Base-by-base conservation (phyloP, 768 basidiomycete genomes). In the Neoboletus subvelutipes region DNA sequence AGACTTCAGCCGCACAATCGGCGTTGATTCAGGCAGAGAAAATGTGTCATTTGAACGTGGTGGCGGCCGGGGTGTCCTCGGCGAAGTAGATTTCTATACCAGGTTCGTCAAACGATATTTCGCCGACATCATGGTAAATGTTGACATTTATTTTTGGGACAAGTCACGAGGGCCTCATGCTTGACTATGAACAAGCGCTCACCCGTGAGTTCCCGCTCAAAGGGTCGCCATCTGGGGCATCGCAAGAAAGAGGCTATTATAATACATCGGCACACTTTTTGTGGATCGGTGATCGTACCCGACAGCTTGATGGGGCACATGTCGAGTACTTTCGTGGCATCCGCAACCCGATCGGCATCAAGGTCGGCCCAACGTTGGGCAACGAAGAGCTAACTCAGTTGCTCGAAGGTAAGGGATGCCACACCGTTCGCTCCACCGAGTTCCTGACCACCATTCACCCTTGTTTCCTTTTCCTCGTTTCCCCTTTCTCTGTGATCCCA, bases 201-300 rank as follows among this genome's bases (percentile, higher is more conserved):
- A 98, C 97, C 2, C 85, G 94, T 33, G 74, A 78, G 55, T 80
- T 87, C 55, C 74, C 85, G 6, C 48, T 80, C 0, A 78, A 75
- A 24, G 60, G 55, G 18, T 52, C 70, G 7, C 47, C 31, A 18
- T 55, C 61, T n/a, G 57, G 60, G 36, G 12, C 43, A 12, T 28
- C 57, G n/a, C 57, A 60, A 37, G 51, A 55, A 36, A 77, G 72
- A 43, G 84, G 80, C 37, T 82, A 80, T 70, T 98, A 96, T 75
- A 96, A 98, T 69, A 90, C 91, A 17, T 92, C 92, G 3, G 91
- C 93, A 9, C 94, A 95, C 71, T 96, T 97, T 74, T 73, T 98
- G 49, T 99, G 96, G 96, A 92, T 99, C 52, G 96, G 96, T 0
- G 97, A 99, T 73, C 84, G 96, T 50, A 99, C 96, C 5, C 78